These are phyloP conservation scores for Diplogelasinospora grovesii DNA, from an alignment of 495 filamentous ascomycete species.

Conservation along the genomic window DNA sequence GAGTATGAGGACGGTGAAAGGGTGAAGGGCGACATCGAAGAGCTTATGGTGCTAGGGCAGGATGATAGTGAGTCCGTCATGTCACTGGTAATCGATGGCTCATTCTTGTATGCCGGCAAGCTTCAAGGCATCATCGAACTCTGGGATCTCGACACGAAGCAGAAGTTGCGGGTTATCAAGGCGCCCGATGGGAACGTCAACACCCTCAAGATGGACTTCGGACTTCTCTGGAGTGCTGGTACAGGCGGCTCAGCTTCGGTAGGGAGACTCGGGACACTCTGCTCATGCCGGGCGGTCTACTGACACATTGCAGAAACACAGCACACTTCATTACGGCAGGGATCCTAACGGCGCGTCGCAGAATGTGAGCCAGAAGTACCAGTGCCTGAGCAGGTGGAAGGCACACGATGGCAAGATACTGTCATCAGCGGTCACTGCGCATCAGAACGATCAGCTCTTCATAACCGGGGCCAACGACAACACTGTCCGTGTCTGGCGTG, in stretches of 20 bases:
- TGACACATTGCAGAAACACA: slow-evolving; percentile 43
- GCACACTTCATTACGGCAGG: slow-evolving; percentile 48
- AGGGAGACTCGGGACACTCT: slow-evolving; percentile 22
- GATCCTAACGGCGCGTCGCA: slow-evolving; percentile 39
- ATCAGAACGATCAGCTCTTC: slow-evolving; percentile 64
- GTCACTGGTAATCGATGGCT: slow-evolving; percentile 75
- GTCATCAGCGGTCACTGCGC: slow-evolving; percentile 68
- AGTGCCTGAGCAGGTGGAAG: slow-evolving; percentile 74
- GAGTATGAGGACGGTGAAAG: slow-evolving; percentile 28
- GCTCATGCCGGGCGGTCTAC: not conserved
- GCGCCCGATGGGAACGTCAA: slow-evolving; percentile 78
- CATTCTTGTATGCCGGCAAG: slow-evolving; percentile 84
- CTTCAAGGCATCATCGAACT: slow-evolving; percentile 88
- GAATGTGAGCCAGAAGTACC: slow-evolving; percentile 85
- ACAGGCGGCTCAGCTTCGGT: slow-evolving; percentile 77
- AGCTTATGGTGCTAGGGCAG: slow-evolving; percentile 63
- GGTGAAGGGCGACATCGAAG: slow-evolving; percentile 47
- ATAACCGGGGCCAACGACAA: slow-evolving; percentile 96
- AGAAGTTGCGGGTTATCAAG: slow-evolving; percentile 78
- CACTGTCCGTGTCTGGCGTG: slow-evolving; percentile 80
- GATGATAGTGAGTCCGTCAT: slow-evolving; percentile 75
- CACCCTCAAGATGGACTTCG: slow-evolving; percentile 74
- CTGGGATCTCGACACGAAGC: slow-evolving; percentile 93
- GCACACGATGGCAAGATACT: slow-evolving; percentile 82
- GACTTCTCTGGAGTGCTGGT: slow-evolving; percentile 76